A percentile compares a stretch with the other conserved stretches of the same genome.
Conservation (phyloP, 2,329 filamentous ascomycete genomes). For the Cytospora piceicola region DNA sequence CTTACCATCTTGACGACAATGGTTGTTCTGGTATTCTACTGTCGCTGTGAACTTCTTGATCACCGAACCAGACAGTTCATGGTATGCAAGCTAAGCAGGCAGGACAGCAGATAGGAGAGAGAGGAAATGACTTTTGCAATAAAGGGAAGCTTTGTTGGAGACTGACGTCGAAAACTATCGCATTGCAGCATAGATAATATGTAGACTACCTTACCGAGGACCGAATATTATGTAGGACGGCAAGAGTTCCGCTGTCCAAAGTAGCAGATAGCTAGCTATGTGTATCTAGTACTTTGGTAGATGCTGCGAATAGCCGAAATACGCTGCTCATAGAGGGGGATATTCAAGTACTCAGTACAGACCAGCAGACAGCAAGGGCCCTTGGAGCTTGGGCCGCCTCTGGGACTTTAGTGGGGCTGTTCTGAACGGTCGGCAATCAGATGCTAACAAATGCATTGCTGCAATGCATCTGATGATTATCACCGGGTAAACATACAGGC, state of each 20-base stretch:
- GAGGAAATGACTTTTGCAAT: neutral
- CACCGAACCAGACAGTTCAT: neutral
- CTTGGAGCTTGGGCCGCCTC: slow-evolving; percentile 31
- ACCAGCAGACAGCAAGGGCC: neutral
- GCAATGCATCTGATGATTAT: neutral
- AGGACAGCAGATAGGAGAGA: neutral
- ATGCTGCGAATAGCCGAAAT: no score
- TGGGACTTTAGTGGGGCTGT: neutral
- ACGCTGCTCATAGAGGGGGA: no score
- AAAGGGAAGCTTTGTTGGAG: neutral
- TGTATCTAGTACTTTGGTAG: neutral
- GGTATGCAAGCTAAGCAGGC: neutral
- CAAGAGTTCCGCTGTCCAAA: neutral
- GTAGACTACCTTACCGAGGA: no score
- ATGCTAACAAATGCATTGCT: neutral
- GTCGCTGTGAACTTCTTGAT: neutral
- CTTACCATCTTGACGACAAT: slow-evolving; percentile 32
- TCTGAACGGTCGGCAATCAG: neutral
- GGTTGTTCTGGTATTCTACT: neutral
- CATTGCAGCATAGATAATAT: neutral
- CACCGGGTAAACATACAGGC: neutral
- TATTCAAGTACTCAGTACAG: no score
- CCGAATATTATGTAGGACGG: no score
- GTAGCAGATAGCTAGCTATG: no score
- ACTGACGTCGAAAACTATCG: slow-evolving; percentile 8